Percentiles rank a stretch among this genome's conserved stretches.
Conservation (phyloP, 2,329 filamentous ascomycete species). For the Pseudogymnoascus sp. region DNA sequence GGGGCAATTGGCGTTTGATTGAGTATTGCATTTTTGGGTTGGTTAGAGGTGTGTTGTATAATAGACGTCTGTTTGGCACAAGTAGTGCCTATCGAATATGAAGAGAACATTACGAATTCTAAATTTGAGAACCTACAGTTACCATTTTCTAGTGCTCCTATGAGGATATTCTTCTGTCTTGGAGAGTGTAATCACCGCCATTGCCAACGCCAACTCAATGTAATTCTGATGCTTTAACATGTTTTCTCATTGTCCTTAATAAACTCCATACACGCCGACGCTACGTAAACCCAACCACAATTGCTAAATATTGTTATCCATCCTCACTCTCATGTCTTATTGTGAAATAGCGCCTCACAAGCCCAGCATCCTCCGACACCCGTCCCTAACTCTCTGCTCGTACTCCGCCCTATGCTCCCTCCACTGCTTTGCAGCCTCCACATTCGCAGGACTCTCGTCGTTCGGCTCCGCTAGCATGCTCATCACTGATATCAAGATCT, state of each 20-base stretch:
- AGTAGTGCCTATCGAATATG: background rate
- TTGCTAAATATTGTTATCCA: background rate
- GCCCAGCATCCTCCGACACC: conserved; percentile 71
- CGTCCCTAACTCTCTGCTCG: conserved; percentile 74
- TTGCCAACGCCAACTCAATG: background rate
- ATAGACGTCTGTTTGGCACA: background rate
- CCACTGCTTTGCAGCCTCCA: conserved; percentile 96
- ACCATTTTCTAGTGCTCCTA: background rate
- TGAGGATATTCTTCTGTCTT: background rate
- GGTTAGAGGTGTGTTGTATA: conserved; percentile 2
- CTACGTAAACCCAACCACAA: conserved; percentile 1
- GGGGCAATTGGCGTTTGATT: background rate
- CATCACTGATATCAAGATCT: conserved; percentile 94
- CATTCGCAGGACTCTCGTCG: conserved; percentile 91
- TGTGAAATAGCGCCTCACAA: conserved; percentile 37
- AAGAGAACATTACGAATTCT: background rate
- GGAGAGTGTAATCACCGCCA: background rate
- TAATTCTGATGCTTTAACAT: background rate
- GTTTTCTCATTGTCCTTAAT: background rate
- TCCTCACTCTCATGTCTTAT: background rate
- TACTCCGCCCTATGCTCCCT: conserved; percentile 74
- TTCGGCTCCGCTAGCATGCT: conserved; percentile 97
- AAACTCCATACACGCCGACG: background rate
- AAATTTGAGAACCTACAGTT: background rate
- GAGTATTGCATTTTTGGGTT: background rate